Percentiles rank a stretch among this genome's conserved stretches.
Evolutionary conservation across 2,329 filamentous ascomycete species (phyloP).

Genomic region (Nannizzia gypsea): DNA sequence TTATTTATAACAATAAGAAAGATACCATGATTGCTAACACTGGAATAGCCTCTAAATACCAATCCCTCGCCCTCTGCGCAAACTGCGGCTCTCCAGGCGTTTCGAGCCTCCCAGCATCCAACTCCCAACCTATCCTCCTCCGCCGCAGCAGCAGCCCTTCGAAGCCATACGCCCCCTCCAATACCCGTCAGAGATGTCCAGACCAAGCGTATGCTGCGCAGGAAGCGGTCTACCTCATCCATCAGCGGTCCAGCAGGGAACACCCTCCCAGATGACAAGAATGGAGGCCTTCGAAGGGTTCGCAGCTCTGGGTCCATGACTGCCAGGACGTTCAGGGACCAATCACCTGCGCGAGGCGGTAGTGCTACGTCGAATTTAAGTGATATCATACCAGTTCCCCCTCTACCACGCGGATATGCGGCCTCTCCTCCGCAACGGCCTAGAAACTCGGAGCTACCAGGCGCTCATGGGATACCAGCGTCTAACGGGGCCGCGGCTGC

Average conservation of each 20-base stretch:
- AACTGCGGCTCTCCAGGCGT: conserved; percentile 70
- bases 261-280: conserved; percentile 29
- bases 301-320: conserved; percentile 73
- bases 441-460: conserved; percentile 43
- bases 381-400: conserved; percentile 54
- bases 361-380: conserved; percentile 41
- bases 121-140: conserved; percentile 58
- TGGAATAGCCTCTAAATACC: conserved; percentile 49
- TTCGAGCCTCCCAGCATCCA: conserved; percentile 54
- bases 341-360: conserved; percentile 45
- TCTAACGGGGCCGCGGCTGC: conserved; percentile 30
- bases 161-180: conserved; percentile 63
- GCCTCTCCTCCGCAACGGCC: conserved; percentile 26
- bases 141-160: conserved; percentile 73
- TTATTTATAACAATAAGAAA: too few relatives aligned
- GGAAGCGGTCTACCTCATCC: conserved; percentile 61
- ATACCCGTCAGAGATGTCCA: conserved; percentile 71
- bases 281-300: conserved; percentile 46
- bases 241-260: conserved; percentile 40
- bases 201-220: conserved; percentile 71
- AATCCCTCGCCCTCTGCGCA: conserved; percentile 61
- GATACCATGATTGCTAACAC: neutral
- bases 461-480: conserved; percentile 37
- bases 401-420: conserved; percentile 47
- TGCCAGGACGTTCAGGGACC: conserved; percentile 73